Evolutionary conservation across 805 yeast species (phyloP).

Genomic region (Lachancea sp.): DNA sequence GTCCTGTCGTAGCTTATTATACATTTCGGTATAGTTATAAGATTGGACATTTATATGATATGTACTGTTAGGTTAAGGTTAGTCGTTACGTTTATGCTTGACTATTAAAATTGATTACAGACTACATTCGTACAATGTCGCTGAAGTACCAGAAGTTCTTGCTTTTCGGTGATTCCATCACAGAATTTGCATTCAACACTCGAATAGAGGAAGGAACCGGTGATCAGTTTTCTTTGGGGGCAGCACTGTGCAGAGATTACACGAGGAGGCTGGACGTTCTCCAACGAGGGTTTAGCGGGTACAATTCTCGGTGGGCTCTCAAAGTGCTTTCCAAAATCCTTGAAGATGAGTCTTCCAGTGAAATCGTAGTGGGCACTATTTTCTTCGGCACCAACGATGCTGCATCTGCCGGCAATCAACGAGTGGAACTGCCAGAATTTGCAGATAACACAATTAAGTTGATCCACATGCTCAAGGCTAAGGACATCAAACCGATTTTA

Average conservation of each 20-base stretch:
- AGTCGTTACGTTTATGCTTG: no score
- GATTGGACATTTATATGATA: no score
- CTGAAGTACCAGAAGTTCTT: constrained; percentile 40
- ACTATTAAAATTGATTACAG: no score
- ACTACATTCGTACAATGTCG: constrained; percentile 8
- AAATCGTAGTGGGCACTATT: constrained; percentile 42
- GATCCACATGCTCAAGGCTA: constrained; percentile 35
- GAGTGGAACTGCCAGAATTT: constrained; percentile 48
- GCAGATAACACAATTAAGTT: constrained; percentile 42
- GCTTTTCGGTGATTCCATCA: constrained; percentile 67
- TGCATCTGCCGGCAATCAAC: constrained; percentile 38
- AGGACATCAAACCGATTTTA: constrained; percentile 47
- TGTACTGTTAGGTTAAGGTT: no score
- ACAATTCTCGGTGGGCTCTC: constrained; percentile 57
- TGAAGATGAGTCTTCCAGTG: constrained; percentile 38
- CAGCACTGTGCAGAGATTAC: constrained; percentile 47
- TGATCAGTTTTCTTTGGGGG: constrained; percentile 42
- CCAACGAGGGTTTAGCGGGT: constrained; percentile 74
- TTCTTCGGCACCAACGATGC: constrained; percentile 85
- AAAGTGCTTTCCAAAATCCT: constrained; percentile 47
- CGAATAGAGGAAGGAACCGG: constrained; percentile 20
- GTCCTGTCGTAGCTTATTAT: no score
- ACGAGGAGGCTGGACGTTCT: constrained; percentile 59
- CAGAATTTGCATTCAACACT: constrained; percentile 45
- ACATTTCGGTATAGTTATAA: no score